Evolutionary conservation across 208 protist genomes (phyloP).

Genomic region (Herpetomonas samuelpessoai): DNA sequence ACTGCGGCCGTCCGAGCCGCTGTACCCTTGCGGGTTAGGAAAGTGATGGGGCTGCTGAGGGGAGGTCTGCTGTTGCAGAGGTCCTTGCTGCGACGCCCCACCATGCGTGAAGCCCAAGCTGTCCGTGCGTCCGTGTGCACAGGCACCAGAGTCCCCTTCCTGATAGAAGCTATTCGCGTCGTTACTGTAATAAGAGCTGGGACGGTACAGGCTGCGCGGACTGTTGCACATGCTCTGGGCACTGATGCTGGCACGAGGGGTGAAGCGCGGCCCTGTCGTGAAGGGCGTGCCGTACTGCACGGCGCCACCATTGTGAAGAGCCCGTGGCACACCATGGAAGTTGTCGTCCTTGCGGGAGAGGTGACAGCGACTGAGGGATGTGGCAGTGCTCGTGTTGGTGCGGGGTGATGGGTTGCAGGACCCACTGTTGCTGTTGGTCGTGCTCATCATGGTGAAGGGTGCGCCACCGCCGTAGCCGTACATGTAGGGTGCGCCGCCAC

Average conservation of each 20-base stretch:
- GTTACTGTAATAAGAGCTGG: neutral
- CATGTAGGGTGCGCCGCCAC: no score
- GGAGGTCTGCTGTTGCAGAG: no score
- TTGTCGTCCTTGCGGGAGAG: constrained; percentile 28
- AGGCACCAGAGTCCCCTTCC: neutral
- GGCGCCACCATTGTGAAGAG: constrained; percentile 1
- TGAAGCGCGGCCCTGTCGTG: neutral
- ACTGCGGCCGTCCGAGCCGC: no score
- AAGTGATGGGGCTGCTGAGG: no score
- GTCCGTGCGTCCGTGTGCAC: neutral
- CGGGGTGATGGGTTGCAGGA: neutral
- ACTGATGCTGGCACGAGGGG: neutral
- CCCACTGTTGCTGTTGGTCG: neutral
- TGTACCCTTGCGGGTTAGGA: no score
- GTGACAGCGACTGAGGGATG: constrained; percentile 19
- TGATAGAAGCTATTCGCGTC: neutral
- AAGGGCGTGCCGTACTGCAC: constrained; percentile 4
- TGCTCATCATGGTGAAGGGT: neutral
- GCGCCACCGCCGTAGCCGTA: no score
- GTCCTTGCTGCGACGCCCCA: no score
- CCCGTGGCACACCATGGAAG: constrained; percentile 8
- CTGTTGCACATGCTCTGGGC: neutral
- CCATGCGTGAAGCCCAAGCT: neutral
- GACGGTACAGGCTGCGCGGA: constrained; percentile 1
- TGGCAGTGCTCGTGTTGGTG: constrained; percentile 10